Base-by-base conservation (phyloP, 2,329 filamentous ascomycete genomes). In the Aspergillus carbonarius region DNA sequence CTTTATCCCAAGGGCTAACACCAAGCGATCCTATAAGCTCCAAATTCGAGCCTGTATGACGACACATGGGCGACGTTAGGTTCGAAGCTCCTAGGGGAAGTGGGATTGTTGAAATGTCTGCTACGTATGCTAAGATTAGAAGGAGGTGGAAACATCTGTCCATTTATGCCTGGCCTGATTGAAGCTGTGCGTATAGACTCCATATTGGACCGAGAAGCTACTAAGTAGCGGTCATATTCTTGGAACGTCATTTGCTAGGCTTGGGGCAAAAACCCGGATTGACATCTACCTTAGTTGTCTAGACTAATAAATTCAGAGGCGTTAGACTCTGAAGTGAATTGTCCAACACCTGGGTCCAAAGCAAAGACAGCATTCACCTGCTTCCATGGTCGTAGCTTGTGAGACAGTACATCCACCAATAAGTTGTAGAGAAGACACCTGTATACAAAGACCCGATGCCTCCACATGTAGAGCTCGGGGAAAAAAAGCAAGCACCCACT, bases 401-500 rank as follows among this genome's bases (percentile, higher is more conserved):
- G 6, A 27, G 15, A 47, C 15, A 47, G 23, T 5, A 47, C 15
- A 23, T 23, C 20, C 18, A 13, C 20, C n/a, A 46, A 23, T 10
- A 10, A 40, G 18, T 20, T 10, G 39, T 23, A 48, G 25, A 48
- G 44, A 48, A 48, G 44, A 30, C 23, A 48, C 44, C 44, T 48
- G 44, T 48, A 48, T 48, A 48, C 25, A 30, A 48, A 13, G 44
- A 25, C 20, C 10, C 17, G 44, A 48, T 30, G 44, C 44, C 10
- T 17, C 44, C 44, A 48, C 44, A 25, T 48, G 44, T 48, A 48
- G 13, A 30, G n/a, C 25, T 30, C 25, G 44, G 25, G 18, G 25
- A 48, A 48, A 48, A 48, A 48, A 48, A 30, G 44, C 44, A 48
- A 48, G 44, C 44, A 48, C 25, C 44, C 44, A 47, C 44, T 25